Conservation (phyloP, 768 basidiomycete genomes). For the Austroboletus eburneus region DNA sequence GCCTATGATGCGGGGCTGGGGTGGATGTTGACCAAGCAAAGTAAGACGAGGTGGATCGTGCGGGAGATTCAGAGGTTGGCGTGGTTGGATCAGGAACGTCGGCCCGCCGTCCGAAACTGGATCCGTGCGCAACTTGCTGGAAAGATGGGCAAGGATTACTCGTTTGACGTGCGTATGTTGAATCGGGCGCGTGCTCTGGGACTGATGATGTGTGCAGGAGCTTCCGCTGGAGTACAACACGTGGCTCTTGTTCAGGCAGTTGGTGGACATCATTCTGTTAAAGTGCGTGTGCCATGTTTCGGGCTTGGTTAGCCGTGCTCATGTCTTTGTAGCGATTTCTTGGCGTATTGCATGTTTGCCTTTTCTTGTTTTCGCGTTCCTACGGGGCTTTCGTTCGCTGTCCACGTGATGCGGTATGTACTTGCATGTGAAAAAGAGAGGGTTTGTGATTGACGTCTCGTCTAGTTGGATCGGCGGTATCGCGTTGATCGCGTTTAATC, state of each 20-base stretch:
- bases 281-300: constrained; percentile 55
- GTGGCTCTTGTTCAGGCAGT: constrained; percentile 93
- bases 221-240: constrained; percentile 92
- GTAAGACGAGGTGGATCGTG: constrained; percentile 94
- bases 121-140: constrained; percentile 79
- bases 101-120: constrained; percentile 70
- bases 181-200: constrained; percentile 6
- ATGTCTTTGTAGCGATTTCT: constrained; percentile 65
- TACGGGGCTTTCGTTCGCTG: constrained; percentile 60
- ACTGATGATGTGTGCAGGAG: constrained; percentile 43
- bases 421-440: not conserved
- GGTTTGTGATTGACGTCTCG: constrained; percentile 3
- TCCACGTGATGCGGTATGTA: constrained; percentile 76
- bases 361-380: constrained; percentile 91
- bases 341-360: constrained; percentile 93
- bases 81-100: constrained; percentile 78
- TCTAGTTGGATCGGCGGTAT: constrained; percentile 86
- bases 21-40: constrained; percentile 92
- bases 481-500: constrained; percentile 85
- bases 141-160: constrained; percentile 94
- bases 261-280: constrained; percentile 93
- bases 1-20: constrained; percentile 93
- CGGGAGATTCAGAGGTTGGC: constrained; percentile 70
- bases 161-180: constrained; percentile 68
- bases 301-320: not conserved